phyloP scores from a whole-genome alignment of 306 rosid genomes.

The Vigna mungo region DNA sequence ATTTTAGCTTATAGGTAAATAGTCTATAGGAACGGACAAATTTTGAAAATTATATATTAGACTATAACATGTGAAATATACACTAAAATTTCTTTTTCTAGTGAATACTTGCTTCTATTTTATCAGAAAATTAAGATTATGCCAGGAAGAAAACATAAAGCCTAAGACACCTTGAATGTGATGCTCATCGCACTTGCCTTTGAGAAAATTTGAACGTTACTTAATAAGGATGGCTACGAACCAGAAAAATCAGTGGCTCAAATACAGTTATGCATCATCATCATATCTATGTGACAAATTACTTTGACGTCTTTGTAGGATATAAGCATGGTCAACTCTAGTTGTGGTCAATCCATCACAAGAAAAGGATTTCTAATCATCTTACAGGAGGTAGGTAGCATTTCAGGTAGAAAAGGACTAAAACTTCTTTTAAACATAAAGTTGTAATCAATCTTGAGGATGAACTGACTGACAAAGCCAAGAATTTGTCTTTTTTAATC shows the following conservation, averaged over 20 bases:
- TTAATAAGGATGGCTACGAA: not conserved
- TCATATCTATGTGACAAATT: not conserved
- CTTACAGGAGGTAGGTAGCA: constrained; percentile 6
- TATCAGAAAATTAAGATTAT: not conserved
- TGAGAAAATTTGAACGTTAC: constrained; percentile 3
- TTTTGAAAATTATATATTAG: constrained; percentile 1
- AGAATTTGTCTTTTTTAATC: constrained; percentile 2
- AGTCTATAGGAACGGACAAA: not conserved
- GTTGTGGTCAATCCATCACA: constrained; percentile 13
- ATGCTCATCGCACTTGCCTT: not conserved
- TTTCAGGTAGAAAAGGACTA: not conserved
- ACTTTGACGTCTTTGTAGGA: not conserved
- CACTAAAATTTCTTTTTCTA: constrained; percentile 3
- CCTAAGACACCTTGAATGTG: not conserved
- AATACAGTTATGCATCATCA: not conserved
- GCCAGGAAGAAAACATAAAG: constrained; percentile 3
- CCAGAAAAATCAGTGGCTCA: constrained; percentile 19
- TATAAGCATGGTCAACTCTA: constrained; percentile 13
- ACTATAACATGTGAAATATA: not conserved
- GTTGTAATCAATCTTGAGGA: constrained; percentile 12
- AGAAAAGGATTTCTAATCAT: not conserved
- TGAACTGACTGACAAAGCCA: not conserved
- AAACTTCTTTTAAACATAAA: not conserved
- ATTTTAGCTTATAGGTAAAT: constrained; percentile 32
- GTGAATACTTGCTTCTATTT: not conserved